These are phyloP conservation scores for Irpex sp. DNA, from an alignment of 1,284 basidiomycete species.

Conservation along the genomic window DNA sequence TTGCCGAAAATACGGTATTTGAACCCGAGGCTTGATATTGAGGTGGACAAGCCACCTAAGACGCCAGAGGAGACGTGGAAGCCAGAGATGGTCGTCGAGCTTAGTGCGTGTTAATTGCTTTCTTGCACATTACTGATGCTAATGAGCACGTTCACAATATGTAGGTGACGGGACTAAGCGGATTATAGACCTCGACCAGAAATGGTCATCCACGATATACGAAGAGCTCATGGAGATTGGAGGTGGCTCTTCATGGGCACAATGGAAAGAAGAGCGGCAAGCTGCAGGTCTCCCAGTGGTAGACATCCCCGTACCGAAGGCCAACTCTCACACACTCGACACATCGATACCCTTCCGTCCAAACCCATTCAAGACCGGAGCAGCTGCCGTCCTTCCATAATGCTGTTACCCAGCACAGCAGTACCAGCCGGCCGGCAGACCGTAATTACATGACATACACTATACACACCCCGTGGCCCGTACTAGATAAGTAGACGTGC, in stretches of 20 bases:
- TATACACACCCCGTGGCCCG: background rate
- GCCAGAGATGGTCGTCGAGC: constrained; percentile 53
- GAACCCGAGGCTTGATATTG: constrained; percentile 57
- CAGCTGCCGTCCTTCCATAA: constrained; percentile 46
- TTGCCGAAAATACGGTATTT: constrained; percentile 69
- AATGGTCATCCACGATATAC: constrained; percentile 62
- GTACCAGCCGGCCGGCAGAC: background rate
- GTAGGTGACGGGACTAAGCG: constrained; percentile 49
- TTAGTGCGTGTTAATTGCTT: constrained; percentile 40
- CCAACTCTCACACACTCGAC: constrained; percentile 8
- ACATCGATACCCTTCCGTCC: constrained; percentile 14
- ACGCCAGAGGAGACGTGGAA: constrained; percentile 47
- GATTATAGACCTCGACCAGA: constrained; percentile 50
- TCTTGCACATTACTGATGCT: background rate
- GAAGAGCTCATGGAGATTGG: constrained; percentile 63
- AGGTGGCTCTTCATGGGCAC: constrained; percentile 53
- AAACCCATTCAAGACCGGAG: constrained; percentile 36
- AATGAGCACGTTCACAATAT: background rate
- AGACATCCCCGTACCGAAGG: constrained; percentile 27
- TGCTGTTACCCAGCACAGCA: background rate
- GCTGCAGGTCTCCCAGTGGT: constrained; percentile 44
- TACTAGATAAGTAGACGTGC: constrained; percentile 1
- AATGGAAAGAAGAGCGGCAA: constrained; percentile 44
- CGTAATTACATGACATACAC: background rate
- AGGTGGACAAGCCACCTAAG: constrained; percentile 49